phyloP scores from a whole-genome alignment of 1,284 basidiomycete species.

The Melanopsichium pennsylvanicum region DNA sequence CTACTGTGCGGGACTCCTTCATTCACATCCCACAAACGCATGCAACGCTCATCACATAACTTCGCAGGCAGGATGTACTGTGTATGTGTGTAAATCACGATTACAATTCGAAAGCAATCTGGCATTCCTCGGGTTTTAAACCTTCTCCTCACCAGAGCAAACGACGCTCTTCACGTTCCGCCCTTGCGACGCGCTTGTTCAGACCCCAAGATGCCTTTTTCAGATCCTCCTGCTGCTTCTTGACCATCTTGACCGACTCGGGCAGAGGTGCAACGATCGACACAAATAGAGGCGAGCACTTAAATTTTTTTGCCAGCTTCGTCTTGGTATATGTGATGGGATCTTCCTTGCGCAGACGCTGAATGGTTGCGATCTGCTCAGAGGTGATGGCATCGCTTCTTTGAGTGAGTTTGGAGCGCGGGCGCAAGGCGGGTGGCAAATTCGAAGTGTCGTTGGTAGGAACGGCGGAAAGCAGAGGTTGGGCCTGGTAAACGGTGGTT shows the following conservation, averaged over 20 bases:
- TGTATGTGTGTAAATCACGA: too few relatives aligned
- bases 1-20: too few relatives aligned
- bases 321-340: slow-evolving; percentile 49
- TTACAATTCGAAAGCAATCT: too few relatives aligned
- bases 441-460: slow-evolving; percentile 7
- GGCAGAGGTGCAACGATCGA: slow-evolving; percentile 58
- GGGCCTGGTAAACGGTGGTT: slow-evolving; percentile 32
- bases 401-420: slow-evolving; percentile 10
- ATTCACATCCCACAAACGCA: slow-evolving; percentile 8
- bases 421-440: slow-evolving; percentile 45
- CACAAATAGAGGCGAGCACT: slow-evolving; percentile 55
- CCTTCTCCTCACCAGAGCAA: slow-evolving; percentile 36
- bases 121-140: too few relatives aligned
- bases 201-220: slow-evolving; percentile 52
- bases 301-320: slow-evolving; percentile 52
- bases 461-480: slow-evolving; percentile 38
- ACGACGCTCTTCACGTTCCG: slow-evolving; percentile 49
- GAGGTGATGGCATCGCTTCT: slow-evolving; percentile 17
- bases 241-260: slow-evolving; percentile 39
- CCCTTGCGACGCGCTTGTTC: slow-evolving; percentile 53
- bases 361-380: slow-evolving; percentile 55
- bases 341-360: slow-evolving; percentile 47
- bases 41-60: too few relatives aligned
- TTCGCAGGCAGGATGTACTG: background rate
- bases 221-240: slow-evolving; percentile 39